Evolutionary conservation across 2,329 filamentous ascomycete genomes (phyloP).

Genomic region (Colletotrichum trifolii): DNA sequence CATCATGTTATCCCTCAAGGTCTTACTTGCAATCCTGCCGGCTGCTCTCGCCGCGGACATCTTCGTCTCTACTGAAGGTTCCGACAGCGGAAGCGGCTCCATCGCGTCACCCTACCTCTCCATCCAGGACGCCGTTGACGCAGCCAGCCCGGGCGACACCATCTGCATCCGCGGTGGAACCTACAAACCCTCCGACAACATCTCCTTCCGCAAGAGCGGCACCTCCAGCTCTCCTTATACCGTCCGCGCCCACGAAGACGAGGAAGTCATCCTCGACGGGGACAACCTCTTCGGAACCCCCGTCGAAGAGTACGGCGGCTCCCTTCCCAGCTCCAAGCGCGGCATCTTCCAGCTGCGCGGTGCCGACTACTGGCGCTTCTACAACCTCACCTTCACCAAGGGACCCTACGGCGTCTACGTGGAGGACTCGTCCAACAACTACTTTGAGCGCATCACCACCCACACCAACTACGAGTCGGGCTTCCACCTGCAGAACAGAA

Average conservation of each 20-base stretch:
- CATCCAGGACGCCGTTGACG: slow-evolving; percentile 58
- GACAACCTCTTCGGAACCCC: slow-evolving; percentile 53
- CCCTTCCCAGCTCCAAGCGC: slow-evolving; percentile 52
- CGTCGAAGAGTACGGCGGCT: slow-evolving; percentile 48
- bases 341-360: slow-evolving; percentile 59
- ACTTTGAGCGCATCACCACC: slow-evolving; percentile 47
- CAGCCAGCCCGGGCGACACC: slow-evolving; percentile 55
- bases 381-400: slow-evolving; percentile 49
- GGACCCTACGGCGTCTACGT: slow-evolving; percentile 50
- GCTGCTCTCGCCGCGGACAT: slow-evolving; percentile 46
- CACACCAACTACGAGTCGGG: slow-evolving; percentile 52
- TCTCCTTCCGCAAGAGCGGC: slow-evolving; percentile 57
- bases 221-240: slow-evolving; percentile 52
- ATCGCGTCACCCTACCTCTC: slow-evolving; percentile 54
- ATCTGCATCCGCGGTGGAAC: slow-evolving; percentile 46
- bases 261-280: slow-evolving; percentile 58
- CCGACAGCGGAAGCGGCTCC: slow-evolving; percentile 49
- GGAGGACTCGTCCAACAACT: slow-evolving; percentile 48
- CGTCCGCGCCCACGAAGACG: slow-evolving; percentile 52
- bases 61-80: slow-evolving; percentile 57
- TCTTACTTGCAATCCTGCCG: slow-evolving; percentile 14
- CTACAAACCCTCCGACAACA: slow-evolving; percentile 57
- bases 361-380: slow-evolving; percentile 46
- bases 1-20: slow-evolving; percentile 15
- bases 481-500: slow-evolving; percentile 45